Evolutionary conservation across 2,329 filamentous ascomycete species (phyloP), one percentile per base, ranked within the genome.

Genomic region (Venturia effusa): DNA sequence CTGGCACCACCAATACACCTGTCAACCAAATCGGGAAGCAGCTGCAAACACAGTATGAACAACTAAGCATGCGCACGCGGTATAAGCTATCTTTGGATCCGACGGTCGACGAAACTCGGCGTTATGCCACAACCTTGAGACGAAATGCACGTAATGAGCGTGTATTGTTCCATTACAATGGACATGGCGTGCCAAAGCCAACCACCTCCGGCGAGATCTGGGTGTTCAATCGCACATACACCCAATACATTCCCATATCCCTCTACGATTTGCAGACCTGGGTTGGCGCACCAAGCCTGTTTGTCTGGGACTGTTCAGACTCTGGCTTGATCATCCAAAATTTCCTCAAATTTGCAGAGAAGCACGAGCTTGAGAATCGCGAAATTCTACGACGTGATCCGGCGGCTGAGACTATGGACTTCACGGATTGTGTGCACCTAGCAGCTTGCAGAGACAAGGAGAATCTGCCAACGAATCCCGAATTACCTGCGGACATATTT

Each of bases 141-240:
- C 84, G 92, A 67, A 97, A 96, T 72, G 93, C 94, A 60, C 96
- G 97, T 75, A 92, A 97, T 65, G 94, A 99, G 78, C 83, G 94
- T 61, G 91, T 99, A 1, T 80, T 99, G n/a, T 90, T 99, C 70
- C 94, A 99, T 74, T 99, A 99, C 80, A 99, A 99, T 70, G 94
- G 94, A 19, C 94, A 99, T 74, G 94, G 94, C 59, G 94, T 99
- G 13, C 94, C 94, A 1, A 91, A 97, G 71, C 94, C 94, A 3
- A 99, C 94, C 0, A 86, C 89, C 3, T 97, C 93, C 4, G 94
- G 94, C 17, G 94, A 99, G 75, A 96, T 99, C 24, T 99, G 94
- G 94, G 95, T 97, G 5, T 99, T 99, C 75, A 99, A 99, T 76
- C 93, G 94, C 70, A 97, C 91, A 69, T 99, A 97, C 74, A 99